Base-by-base conservation (phyloP, 768 basidiomycete genomes). In the Lactifluus piperatus region DNA sequence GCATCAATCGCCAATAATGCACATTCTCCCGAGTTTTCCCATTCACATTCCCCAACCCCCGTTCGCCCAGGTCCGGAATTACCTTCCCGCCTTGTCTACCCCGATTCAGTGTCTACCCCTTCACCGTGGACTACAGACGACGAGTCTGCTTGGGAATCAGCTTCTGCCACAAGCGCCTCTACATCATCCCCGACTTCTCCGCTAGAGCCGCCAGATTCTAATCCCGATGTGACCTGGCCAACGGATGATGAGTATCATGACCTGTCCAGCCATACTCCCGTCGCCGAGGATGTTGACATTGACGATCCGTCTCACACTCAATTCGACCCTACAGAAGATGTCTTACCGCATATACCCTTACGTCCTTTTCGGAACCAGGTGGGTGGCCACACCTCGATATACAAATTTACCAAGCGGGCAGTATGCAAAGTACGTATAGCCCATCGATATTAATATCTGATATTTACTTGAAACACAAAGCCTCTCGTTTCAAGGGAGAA, bases 341-440 rank as follows among this genome's bases (percentile, higher is more conserved):
- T 79, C 60, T 73, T 91, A 45, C 90, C 89, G 1, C 91, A 94
- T 58, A 93, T 99, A 49, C 95, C 94, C 34, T 76, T 99, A 8
- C 84, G 88, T 49, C 97, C 97, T 5, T 99, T 97, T 74, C 85
- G 91, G 50, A 97, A 99, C 67, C 94, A 98, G 73, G 97, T 99
- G 30, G 97, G 97, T 43, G 97, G 97, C 3, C 97, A 99, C 70
- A 91, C 83, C 64, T 88, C 92, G 57, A 97, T 99, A 67, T 98
- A 98, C 74, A 94, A 94, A 69, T 98, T 99, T 65, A 97, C 94
- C 4, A 92, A 92, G 68, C 82, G 94, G 64, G 95, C 97, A 8
- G 94, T 99, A 16, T 99, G 97, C 78, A 99, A 99, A 85, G 95
- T 97, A 66, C 68, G 88, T 71, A 34, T 44, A 43, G 13, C 10